These are phyloP conservation scores for Ophiocordyceps camponoti-leonardi DNA, from an alignment of 2,329 filamentous ascomycete genomes.

Conservation along the genomic window DNA sequence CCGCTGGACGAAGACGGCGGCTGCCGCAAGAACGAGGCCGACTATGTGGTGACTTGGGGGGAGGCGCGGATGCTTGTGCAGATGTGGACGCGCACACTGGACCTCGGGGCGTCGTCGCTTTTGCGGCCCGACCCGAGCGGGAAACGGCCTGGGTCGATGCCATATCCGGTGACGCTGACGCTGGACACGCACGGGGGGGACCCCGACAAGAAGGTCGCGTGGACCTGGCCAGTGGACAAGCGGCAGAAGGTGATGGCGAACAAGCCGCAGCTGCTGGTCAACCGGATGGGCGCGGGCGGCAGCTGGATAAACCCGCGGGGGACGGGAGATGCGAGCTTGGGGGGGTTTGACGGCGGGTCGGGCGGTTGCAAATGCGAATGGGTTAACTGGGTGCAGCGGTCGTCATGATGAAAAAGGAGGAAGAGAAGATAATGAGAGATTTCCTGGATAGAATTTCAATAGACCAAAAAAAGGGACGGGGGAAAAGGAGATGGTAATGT, in stretches of 20 bases:
- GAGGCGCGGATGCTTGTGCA: slow-evolving; percentile 46
- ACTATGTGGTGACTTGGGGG: slow-evolving; percentile 38
- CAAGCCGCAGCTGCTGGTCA: slow-evolving; percentile 26
- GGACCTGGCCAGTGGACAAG: slow-evolving; percentile 31
- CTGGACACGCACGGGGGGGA: slow-evolving; percentile 47
- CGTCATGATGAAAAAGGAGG: not conserved
- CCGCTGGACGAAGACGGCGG: slow-evolving; percentile 38
- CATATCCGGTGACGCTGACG: slow-evolving; percentile 43
- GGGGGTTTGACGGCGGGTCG: slow-evolving; percentile 45
- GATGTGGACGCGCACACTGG: slow-evolving; percentile 41
- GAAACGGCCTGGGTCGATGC: slow-evolving; percentile 39
- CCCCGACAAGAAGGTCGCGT: slow-evolving; percentile 32
- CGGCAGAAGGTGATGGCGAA: slow-evolving; percentile 25
- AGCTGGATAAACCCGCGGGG: slow-evolving; percentile 33
- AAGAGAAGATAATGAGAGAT: not conserved
- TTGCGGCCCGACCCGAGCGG: slow-evolving; percentile 11
- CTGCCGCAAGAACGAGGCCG: slow-evolving; percentile 31
- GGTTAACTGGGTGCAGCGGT: slow-evolving; percentile 28
- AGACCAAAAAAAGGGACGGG: not conserved
- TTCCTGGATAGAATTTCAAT: not conserved
- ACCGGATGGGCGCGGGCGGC: slow-evolving; percentile 33
- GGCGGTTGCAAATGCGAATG: slow-evolving; percentile 46
- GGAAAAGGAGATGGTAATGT: not conserved
- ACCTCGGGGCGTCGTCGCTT: slow-evolving; percentile 24
- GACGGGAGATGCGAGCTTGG: slow-evolving; percentile 26